These are phyloP conservation scores for Euphorbia celastroides DNA, from an alignment of 441 rosid genomes.

Conservation along the genomic window DNA sequence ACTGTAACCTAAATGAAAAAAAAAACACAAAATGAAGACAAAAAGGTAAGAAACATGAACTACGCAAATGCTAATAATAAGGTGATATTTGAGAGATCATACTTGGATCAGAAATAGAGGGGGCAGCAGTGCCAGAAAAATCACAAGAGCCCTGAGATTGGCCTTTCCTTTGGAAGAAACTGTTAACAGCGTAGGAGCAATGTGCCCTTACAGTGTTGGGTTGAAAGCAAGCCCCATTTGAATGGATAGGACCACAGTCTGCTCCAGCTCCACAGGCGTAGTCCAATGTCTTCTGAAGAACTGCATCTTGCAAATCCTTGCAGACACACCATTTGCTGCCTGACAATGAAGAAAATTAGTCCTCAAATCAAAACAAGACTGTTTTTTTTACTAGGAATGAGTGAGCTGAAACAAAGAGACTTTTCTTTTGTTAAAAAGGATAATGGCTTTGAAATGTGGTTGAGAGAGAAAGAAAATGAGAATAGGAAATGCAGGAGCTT, in stretches of 20 bases:
- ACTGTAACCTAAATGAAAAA: slow-evolving; percentile 23
- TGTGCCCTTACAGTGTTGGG: slow-evolving; percentile 78
- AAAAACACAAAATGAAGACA: not conserved
- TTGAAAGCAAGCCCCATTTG: slow-evolving; percentile 59
- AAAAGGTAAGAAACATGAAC: not conserved
- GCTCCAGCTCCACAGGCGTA: slow-evolving; percentile 99
- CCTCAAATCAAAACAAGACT: not conserved
- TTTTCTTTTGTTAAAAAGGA: not conserved
- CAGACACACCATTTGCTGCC: slow-evolving; percentile 70
- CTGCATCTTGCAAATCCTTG: slow-evolving; percentile 47
- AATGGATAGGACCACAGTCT: slow-evolving; percentile 58
- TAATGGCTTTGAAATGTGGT: not conserved
- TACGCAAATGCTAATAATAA: not conserved
- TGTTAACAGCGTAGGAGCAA: slow-evolving; percentile 87
- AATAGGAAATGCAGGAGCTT: slow-evolving; percentile 22
- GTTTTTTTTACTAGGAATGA: not conserved
- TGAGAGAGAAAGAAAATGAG: not conserved
- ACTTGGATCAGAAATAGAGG: slow-evolving; percentile 68
- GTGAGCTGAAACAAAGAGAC: not conserved
- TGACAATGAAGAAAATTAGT: not conserved
- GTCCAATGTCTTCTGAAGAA: slow-evolving; percentile 60
- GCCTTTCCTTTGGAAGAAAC: slow-evolving; percentile 72
- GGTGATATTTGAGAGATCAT: slow-evolving; percentile 3
- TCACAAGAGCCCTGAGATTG: slow-evolving; percentile 60
- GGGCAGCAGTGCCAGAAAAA: slow-evolving; percentile 59